These are phyloP conservation scores for Xylaria sp. DNA, from an alignment of 2,329 filamentous ascomycete species.

Conservation along the genomic window DNA sequence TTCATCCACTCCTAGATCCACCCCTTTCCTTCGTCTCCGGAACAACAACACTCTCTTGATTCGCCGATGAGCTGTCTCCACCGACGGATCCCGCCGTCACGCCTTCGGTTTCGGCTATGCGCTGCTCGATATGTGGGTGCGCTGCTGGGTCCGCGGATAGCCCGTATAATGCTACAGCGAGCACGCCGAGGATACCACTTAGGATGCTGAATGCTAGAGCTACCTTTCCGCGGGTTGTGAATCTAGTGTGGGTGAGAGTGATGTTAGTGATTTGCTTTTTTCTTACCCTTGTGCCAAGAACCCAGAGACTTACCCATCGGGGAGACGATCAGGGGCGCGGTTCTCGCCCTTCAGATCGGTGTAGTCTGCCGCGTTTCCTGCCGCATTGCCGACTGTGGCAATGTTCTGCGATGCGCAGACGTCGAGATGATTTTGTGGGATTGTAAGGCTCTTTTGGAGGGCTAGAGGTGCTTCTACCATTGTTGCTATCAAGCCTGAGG, in stretches of 20 bases:
- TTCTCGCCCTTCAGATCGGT: slow-evolving; percentile 73
- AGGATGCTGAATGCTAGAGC: slow-evolving; percentile 79
- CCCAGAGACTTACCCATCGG: slow-evolving; percentile 63
- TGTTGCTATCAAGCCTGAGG: slow-evolving; percentile 72
- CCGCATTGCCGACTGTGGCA: slow-evolving; percentile 75
- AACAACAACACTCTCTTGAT: slow-evolving; percentile 1
- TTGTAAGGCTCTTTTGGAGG: slow-evolving; percentile 67
- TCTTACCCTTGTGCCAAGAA: not conserved
- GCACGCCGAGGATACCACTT: slow-evolving; percentile 74
- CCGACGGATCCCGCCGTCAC: slow-evolving; percentile 11
- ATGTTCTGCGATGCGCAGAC: slow-evolving; percentile 65
- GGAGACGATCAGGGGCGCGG: slow-evolving; percentile 64
- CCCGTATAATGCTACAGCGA: slow-evolving; percentile 75
- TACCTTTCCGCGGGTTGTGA: slow-evolving; percentile 76
- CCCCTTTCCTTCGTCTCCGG: slow-evolving; percentile 29
- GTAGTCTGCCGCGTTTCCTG: slow-evolving; percentile 72
- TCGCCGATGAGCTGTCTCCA: slow-evolving; percentile 28
- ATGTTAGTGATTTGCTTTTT: not conserved
- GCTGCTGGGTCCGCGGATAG: slow-evolving; percentile 50
- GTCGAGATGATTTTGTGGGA: slow-evolving; percentile 69
- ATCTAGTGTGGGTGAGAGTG: slow-evolving; percentile 54
- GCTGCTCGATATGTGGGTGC: slow-evolving; percentile 23
- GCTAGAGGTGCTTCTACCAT: slow-evolving; percentile 72
- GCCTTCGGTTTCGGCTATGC: not conserved
- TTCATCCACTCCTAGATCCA: not conserved